Conservation (phyloP, 176 grass and related monocot genomes). For the Oryza meyeriana region DNA sequence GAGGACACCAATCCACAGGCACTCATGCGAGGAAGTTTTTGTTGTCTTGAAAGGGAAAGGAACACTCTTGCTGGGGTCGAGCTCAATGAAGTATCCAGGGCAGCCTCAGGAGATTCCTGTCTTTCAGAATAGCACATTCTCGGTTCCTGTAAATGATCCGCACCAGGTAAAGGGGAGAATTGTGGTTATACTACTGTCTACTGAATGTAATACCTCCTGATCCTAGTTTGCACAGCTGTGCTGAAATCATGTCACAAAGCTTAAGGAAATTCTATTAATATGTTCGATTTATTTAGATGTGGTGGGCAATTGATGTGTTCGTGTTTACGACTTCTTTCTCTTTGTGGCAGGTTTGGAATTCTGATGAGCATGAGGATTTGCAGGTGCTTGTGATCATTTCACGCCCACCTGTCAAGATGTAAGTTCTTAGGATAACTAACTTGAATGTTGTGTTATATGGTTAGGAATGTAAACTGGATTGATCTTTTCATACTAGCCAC, state of each 20-base stretch:
- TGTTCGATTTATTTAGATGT: neutral
- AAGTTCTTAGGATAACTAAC: neutral
- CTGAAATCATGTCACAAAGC: neutral
- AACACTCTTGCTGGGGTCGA: slow-evolving; percentile 67
- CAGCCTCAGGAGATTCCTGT: slow-evolving; percentile 60
- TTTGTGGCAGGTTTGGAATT: slow-evolving; percentile 72
- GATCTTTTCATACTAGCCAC: neutral
- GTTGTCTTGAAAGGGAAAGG: slow-evolving; percentile 81
- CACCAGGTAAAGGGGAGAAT: slow-evolving; percentile 60
- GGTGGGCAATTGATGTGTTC: neutral
- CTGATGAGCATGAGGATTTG: slow-evolving; percentile 74
- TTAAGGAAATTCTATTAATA: neutral
- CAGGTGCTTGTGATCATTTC: slow-evolving; percentile 90
- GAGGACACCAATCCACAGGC: slow-evolving; percentile 79
- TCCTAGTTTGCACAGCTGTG: neutral
- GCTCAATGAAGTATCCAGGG: slow-evolving; percentile 60
- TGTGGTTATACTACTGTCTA: neutral
- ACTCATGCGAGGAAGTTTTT: slow-evolving; percentile 88
- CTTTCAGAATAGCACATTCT: slow-evolving; percentile 75
- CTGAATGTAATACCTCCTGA: neutral
- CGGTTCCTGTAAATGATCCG: slow-evolving; percentile 77
- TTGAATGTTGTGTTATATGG: neutral
- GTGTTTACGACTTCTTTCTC: slow-evolving; percentile 3
- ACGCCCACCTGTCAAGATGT: slow-evolving; percentile 72
- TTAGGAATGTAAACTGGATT: neutral